Base-by-base conservation (phyloP, 495 filamentous ascomycete species). In the Penicillium canariense region DNA sequence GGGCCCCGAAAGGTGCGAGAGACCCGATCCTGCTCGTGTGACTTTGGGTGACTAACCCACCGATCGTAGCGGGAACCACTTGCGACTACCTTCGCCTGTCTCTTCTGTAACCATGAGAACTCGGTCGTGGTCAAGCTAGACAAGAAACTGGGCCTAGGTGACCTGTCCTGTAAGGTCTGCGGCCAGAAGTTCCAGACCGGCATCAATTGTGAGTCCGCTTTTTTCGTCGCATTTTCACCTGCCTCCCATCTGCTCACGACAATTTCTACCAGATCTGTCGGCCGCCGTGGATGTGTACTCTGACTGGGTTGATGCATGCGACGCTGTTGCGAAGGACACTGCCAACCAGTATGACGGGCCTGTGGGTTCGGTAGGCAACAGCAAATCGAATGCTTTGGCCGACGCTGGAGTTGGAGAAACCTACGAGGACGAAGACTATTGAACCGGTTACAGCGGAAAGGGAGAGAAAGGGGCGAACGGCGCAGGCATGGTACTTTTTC, bases 81-180 rank as follows among this genome's bases (percentile, higher is more conserved):
- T n/a, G 77, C 90, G 14, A 92, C 87, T 2, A 79, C 83, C 18
- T 98, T 98, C 69, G 84, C 90, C n/a, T 98, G 94, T 66, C 84
- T 97, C 27, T 98, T 98, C 73, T 98, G 94, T 78, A 97, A 96
- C 69, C 91, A 97, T 72, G 95, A 97, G 65, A 90, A 89, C 40
- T 87, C 91, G 0, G 89, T 98, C 30, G 77, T 84, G 2, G 88
- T 96, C 60, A 90, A 91, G 65, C 74, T 98, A 34, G 90, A 97
- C 58, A 96, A 94, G 78, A 97, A 97, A 68, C 75, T 83, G 5
- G 90, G 89, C 26, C 76, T 96, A 22, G 94, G 91, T 5, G 77
- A 84, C 36, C 82, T 98, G 5, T 82, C 85, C 18, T 98, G 94
- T 77, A 96, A 94, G 63, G 81, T 93, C 27, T 98, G 94, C 71